phyloP scores from a whole-genome alignment of 2,329 filamentous ascomycete genomes.

The Nemania sp. region DNA sequence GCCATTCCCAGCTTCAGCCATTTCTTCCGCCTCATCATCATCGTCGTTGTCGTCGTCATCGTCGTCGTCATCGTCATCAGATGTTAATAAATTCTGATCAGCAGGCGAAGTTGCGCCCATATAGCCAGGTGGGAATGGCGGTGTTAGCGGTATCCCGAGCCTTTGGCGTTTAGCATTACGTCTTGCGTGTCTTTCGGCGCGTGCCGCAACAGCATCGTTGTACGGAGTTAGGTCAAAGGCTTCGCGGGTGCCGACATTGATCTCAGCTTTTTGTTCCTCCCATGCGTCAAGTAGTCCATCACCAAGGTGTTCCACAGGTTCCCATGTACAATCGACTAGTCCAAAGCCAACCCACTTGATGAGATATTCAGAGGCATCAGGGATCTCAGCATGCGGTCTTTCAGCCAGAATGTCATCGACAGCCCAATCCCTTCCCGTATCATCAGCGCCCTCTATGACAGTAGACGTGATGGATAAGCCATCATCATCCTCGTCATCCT shows the following conservation, averaged over 20 bases:
- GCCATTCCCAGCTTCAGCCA: constrained; percentile 19
- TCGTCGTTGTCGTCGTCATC: too few relatives aligned
- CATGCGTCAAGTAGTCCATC: constrained; percentile 47
- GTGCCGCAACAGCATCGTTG: constrained; percentile 40
- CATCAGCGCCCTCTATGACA: constrained; percentile 38
- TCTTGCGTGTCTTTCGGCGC: constrained; percentile 44
- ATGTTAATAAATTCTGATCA: constrained; percentile 20
- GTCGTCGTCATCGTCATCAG: too few relatives aligned
- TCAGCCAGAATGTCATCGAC: constrained; percentile 60
- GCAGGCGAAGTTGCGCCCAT: constrained; percentile 11
- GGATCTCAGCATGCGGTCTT: constrained; percentile 32
- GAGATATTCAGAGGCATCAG: constrained; percentile 53
- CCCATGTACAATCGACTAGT: constrained; percentile 60
- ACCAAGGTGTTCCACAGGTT: constrained; percentile 50
- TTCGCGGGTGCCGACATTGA: constrained; percentile 38
- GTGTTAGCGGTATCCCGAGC: constrained; percentile 40
- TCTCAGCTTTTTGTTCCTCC: constrained; percentile 46
- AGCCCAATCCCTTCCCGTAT: constrained; percentile 49
- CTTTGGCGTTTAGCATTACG: constrained; percentile 50
- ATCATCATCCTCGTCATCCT: constrained; percentile 47
- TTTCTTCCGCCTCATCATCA: constrained; percentile 36
- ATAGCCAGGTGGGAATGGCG: constrained; percentile 23
- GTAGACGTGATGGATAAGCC: constrained; percentile 62
- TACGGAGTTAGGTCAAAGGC: constrained; percentile 47
- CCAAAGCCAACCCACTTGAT: constrained; percentile 67